Evolutionary conservation across 129 eudicot genomes (phyloP), one percentile per base, ranked within the genome.

Genomic region (Cynara cardunculus): DNA sequence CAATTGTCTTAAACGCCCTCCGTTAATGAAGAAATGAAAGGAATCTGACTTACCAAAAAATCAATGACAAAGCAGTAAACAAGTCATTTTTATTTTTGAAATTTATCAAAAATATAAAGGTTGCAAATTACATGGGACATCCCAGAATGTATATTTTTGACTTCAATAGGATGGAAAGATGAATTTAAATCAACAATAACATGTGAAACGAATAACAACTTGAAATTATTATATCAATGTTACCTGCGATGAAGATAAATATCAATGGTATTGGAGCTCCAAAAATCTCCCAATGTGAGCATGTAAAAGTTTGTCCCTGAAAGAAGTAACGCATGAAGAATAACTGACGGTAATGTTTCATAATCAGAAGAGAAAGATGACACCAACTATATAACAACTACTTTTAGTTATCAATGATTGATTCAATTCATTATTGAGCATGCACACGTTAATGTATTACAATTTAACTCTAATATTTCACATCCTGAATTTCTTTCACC

Each of bases 181-280:
- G 21, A 69, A 64, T 22, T 75, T 32, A 59, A 74, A 71, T 19
- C 13, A 41, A 69, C 24, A 59, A 35, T 69, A 77, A 5, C 59
- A 74, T 46, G 34, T 6, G 5, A 68, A 25, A 59, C 61, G 26
- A 21, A 73, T 74, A 28, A 9, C 30, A 56, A 16, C 26, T 10
- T 56, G 4, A 83, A 25, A 19, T 11, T 27, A 69, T 32, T 19
- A 69, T 37, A 28, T 77, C 44, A 13, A 4, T 27, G 32, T 69
- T 84, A 95, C 99, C 97, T 92, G 85, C 97, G 89, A 78, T 95
- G 99, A 73, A 95, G 97, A 84, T 90, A 95, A 64, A 95, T 89
- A 83, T 92, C 97, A 70, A 95, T 90, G 44, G 99, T 95, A 71
- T 95, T 89, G 71, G 97, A 92, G 85, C 99, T 92, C 99, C 97